Evolutionary conservation across 345 rosid genomes (phyloP).

Genomic region (Dipteronia dyeriana): DNA sequence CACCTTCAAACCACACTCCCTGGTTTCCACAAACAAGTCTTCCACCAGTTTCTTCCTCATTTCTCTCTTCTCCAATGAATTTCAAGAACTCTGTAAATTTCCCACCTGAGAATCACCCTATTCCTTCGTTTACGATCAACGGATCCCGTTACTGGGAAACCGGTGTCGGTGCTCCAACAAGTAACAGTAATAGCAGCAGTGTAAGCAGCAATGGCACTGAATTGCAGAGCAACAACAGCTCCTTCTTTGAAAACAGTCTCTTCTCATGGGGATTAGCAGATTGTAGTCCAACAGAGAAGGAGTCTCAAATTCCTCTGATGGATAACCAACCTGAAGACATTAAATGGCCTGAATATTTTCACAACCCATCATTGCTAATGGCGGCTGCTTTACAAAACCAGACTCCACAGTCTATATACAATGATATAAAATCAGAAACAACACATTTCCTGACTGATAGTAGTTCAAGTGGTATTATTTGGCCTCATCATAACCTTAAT

Average conservation of each 20-base stretch:
- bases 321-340: slow-evolving; percentile 39
- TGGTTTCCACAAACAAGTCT: slow-evolving; percentile 39
- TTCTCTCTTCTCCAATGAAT: slow-evolving; percentile 28
- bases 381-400: slow-evolving; percentile 61
- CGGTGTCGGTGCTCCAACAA: slow-evolving; percentile 33
- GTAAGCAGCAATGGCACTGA: slow-evolving; percentile 49
- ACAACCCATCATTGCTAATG: slow-evolving; percentile 49
- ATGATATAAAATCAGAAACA: slow-evolving; percentile 73
- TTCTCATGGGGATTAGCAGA: slow-evolving; percentile 59
- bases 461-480: slow-evolving; percentile 44
- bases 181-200: slow-evolving; percentile 34
- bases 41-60: slow-evolving; percentile 29
- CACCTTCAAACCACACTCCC: slow-evolving; percentile 31
- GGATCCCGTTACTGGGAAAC: slow-evolving; percentile 49
- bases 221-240: slow-evolving; percentile 47
- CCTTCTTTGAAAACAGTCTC: slow-evolving; percentile 52
- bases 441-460: slow-evolving; percentile 43
- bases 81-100: slow-evolving; percentile 41
- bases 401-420: slow-evolving; percentile 53
- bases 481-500: slow-evolving; percentile 44
- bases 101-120: slow-evolving; percentile 35
- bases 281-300: slow-evolving; percentile 49
- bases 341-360: slow-evolving; percentile 52
- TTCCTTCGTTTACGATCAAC: slow-evolving; percentile 31
- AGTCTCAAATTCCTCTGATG: slow-evolving; percentile 37